A percentile compares a stretch with the other conserved stretches of the same genome.
Evolutionary conservation across 768 basidiomycete species (phyloP).

Genomic region (Pulveroboletus ravenelii): DNA sequence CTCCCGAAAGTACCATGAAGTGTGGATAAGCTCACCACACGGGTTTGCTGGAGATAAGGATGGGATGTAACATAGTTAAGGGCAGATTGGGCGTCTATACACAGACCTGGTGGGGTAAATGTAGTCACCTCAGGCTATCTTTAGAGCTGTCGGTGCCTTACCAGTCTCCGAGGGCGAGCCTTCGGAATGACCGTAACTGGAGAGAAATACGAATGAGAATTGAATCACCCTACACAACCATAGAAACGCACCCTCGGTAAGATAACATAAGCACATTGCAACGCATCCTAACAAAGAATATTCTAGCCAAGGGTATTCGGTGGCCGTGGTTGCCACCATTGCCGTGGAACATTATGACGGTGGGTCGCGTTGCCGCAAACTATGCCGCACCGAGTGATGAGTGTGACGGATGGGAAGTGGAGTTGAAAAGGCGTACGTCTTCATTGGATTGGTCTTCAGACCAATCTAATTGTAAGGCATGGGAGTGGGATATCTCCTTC

Average conservation of each 20-base stretch:
- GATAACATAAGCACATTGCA: constrained; percentile 95
- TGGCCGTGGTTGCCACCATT: constrained; percentile 87
- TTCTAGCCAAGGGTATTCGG: constrained; percentile 78
- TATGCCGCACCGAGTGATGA: constrained; percentile 5
- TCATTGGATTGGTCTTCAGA: constrained; percentile 46
- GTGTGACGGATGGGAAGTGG: not conserved
- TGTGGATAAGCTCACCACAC: constrained; percentile 47
- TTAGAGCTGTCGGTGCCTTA: constrained; percentile 20
- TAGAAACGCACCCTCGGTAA: constrained; percentile 71
- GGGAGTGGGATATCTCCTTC: constrained; percentile 38
- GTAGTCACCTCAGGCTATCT: not conserved
- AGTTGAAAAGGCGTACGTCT: constrained; percentile 40
- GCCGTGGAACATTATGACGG: constrained; percentile 91
- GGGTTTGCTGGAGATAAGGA: constrained; percentile 58
- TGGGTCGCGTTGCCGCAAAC: constrained; percentile 60
- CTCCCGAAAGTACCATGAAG: not conserved
- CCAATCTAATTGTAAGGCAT: constrained; percentile 33
- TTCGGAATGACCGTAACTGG: constrained; percentile 83
- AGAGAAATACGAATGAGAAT: not conserved
- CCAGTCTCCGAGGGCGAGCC: constrained; percentile 85
- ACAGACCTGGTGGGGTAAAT: constrained; percentile 47
- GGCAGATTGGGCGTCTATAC: constrained; percentile 79
- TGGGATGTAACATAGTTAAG: constrained; percentile 70
- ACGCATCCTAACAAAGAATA: constrained; percentile 77
- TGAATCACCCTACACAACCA: not conserved